Evolutionary conservation across 768 basidiomycete species (phyloP).

Genomic region (Rhodotorula toruloides): DNA sequence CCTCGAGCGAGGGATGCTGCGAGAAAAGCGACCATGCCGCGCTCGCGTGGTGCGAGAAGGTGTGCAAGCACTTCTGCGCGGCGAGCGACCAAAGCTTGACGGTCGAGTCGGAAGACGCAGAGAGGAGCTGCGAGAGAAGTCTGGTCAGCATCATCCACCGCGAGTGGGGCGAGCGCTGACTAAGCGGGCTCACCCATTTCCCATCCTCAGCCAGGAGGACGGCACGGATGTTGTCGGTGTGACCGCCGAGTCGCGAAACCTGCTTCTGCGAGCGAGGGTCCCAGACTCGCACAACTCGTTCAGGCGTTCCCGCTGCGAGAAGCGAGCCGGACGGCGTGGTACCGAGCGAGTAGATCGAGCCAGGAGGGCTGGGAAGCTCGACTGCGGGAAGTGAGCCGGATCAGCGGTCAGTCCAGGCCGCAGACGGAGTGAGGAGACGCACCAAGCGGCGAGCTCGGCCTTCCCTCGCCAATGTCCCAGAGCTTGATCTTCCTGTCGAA

Average conservation of each 20-base stretch:
- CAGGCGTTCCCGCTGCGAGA: constrained; percentile 85
- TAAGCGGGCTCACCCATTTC: constrained; percentile 69
- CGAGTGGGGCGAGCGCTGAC: constrained; percentile 40
- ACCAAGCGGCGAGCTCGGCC: constrained; percentile 15
- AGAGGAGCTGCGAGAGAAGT: constrained; percentile 25
- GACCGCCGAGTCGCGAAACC: constrained; percentile 78
- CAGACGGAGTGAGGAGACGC: constrained; percentile 30
- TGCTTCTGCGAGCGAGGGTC: constrained; percentile 79
- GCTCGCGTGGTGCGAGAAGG: constrained; percentile 85
- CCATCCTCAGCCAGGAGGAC: constrained; percentile 85
- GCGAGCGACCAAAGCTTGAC: constrained; percentile 92
- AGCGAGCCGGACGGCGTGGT: constrained; percentile 71
- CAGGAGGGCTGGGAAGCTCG: constrained; percentile 59
- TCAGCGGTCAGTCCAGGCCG: constrained; percentile 28
- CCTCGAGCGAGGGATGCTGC: constrained; percentile 72
- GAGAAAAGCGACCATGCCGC: constrained; percentile 85
- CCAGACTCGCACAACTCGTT: constrained; percentile 85
- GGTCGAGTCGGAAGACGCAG: constrained; percentile 53
- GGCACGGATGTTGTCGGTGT: constrained; percentile 92
- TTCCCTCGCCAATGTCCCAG: constrained; percentile 69
- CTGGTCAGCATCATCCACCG: constrained; percentile 41
- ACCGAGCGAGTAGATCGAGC: constrained; percentile 69
- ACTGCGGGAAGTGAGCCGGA: constrained; percentile 44
- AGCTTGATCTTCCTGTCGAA: constrained; percentile 90
- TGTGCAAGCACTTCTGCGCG: constrained; percentile 81